Evolutionary conservation across 2,329 filamentous ascomycete species (phyloP), one percentile per base, ranked within the genome.

Genomic region (Colletotrichum liriopes): DNA sequence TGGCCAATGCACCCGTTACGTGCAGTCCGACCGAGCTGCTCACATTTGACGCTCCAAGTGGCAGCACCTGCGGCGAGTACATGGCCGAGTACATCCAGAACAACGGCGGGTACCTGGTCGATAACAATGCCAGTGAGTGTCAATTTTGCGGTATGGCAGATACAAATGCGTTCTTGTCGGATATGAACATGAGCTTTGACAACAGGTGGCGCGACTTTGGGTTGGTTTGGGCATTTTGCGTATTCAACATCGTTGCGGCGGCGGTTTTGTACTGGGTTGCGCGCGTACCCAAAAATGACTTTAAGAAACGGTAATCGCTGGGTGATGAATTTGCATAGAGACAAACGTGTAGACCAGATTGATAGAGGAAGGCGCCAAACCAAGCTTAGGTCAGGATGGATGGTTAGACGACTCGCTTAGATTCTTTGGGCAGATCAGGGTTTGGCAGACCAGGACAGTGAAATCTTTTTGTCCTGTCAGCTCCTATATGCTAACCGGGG

Each of bases 121-220:
- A 90, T 67, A 78, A 79, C 0, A 73, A 77, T 0, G 83, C 85
- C 0, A 86, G 81, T 0, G 75, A 79, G 18, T 90, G 89, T 76
- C 72, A 83, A 18, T 91, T 82, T 74, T 86, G 85, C 65, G 70
- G 77, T 0, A 62, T 85, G 0, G 72, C 76, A 4, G 77, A 80
- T 0, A 84, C 84, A 0, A 81, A 86, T 37, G 75, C 77, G 18
- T 85, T 83, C 41, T 49, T 86, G 65, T 71, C 81, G 1, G 67
- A 41, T 0, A 83, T 85, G 49, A 81, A 83, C 47, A 85, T 87
- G 64, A 81, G 81, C 45, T 89, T 87, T 69, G 77, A 76, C 49
- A 76, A 88, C 47, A 78, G 86, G 18, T 90, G 88, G 88, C 83
- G 89, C 65, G 86, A 91, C 69, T 88, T 86, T 67, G 88, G 88